Evolutionary conservation across 352 stramenopile genomes (phyloP), one percentile per base, ranked within the genome.

Genomic region (Globisporangium ultimum): DNA sequence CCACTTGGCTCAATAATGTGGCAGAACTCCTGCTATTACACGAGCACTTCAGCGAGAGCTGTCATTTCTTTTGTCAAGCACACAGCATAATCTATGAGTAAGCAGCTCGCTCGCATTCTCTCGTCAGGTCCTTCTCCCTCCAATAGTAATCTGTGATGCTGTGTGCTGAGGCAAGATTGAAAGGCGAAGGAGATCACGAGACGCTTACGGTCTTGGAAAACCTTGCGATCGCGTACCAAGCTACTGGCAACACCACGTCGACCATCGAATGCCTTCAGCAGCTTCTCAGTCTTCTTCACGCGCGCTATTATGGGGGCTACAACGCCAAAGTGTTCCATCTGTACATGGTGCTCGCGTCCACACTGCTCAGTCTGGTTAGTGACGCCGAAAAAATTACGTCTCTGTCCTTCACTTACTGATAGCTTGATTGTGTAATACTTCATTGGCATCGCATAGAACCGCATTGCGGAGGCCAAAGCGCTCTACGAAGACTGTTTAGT

Each of bases 281-380:
- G 20, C 60, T 83, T 18, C 62, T 80, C 11, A 42, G 46, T 8
- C 57, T 64, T 1, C 57, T 87, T 5, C 38, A 48, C 0, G 56
- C 60, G 17, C 42, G 73, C 8, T 90, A 86, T 40, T 64, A 68
- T 14, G 78, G 70, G 28, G 80, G 70, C 9, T 75, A 69, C 65
- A 88, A 90, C 48, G 68, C 72, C 6, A 73, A 72, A 41, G 57
- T 86, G 9, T 64, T 89, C 3, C 49, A 72, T 34, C 54, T 89
- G 0, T 71, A 32, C 1, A 53, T 72, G 18, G 60, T 66, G 7
- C 56, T 88, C 10, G 76, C 72, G 0, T 64, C 55, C 9, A 60
- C 72, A 12, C 47, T 86, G 1, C 40, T 89, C 6, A 61, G 59
- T 2, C 77, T 86, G 71, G 78, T 88, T 64, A 0, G 51, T 13